Conservation (phyloP, 2,329 filamentous ascomycete genomes). For the Paracoccidioides brasiliensis region DNA sequence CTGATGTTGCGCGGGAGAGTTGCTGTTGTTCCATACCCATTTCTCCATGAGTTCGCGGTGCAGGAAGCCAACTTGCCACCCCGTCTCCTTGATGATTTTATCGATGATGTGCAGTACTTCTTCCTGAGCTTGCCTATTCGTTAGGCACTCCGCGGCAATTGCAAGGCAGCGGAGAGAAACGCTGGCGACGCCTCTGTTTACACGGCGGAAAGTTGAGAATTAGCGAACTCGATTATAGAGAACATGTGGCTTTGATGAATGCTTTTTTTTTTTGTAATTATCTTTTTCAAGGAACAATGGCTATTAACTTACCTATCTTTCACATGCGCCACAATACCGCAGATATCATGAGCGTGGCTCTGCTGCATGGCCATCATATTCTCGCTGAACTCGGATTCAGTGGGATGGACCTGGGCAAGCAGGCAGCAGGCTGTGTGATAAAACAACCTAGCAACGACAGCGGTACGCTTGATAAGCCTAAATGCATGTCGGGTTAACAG, state of each 20-base stretch:
- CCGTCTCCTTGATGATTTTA: conserved; percentile 60
- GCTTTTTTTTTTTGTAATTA: background rate
- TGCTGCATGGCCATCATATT: conserved; percentile 60
- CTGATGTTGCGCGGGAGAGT: conserved; percentile 21
- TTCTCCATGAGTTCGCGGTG: conserved; percentile 57
- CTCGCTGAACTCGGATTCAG: conserved; percentile 43
- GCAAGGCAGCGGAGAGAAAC: conserved; percentile 68
- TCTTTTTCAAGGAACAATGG: background rate
- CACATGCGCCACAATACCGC: conserved; percentile 75
- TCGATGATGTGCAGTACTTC: conserved; percentile 69
- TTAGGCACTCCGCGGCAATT: conserved; percentile 62
- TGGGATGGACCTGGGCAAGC: conserved; percentile 66
- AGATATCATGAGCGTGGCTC: conserved; percentile 70
- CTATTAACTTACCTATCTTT: conserved; percentile 49
- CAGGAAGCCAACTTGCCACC: conserved; percentile 64
- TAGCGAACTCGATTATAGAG: too few relatives aligned
- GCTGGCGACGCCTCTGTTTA: conserved; percentile 52
- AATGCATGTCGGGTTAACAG: background rate
- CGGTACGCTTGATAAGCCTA: conserved; percentile 70
- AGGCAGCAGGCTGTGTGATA: conserved; percentile 80
- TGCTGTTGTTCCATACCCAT: conserved; percentile 58
- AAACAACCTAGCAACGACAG: conserved; percentile 70
- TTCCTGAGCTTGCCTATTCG: conserved; percentile 57
- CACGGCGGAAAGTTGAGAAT: background rate
- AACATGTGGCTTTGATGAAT: too few relatives aligned